A percentile compares a stretch with the other conserved stretches of the same genome.
Conservation (phyloP, 805 yeast species). For the Yamadazyma sp. region DNA sequence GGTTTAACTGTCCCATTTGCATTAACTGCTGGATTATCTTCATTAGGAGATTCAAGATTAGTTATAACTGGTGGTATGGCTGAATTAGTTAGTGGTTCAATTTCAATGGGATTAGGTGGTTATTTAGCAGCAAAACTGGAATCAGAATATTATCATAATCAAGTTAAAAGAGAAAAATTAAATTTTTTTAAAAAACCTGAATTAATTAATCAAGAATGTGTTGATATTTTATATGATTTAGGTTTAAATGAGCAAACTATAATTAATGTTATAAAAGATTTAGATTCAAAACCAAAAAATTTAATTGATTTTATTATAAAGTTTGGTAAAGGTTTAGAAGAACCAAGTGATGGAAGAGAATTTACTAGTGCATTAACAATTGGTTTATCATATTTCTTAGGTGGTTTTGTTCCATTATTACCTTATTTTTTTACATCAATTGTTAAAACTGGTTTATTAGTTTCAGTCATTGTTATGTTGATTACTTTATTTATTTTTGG, state of each 20-base stretch:
- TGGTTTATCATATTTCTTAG: slow-evolving; percentile 83
- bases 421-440: slow-evolving; percentile 83
- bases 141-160: slow-evolving; percentile 66
- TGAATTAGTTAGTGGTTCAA: slow-evolving; percentile 94
- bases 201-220: slow-evolving; percentile 69
- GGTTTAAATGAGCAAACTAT: slow-evolving; percentile 73
- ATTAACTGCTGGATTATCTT: slow-evolving; percentile 90
- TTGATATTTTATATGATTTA: slow-evolving; percentile 74
- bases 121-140: slow-evolving; percentile 92
- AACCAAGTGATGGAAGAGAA: slow-evolving; percentile 92
- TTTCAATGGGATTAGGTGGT: slow-evolving; percentile 98
- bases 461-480: slow-evolving; percentile 77
- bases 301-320: slow-evolving; percentile 85
- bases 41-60: slow-evolving; percentile 82
- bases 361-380: slow-evolving; percentile 84
- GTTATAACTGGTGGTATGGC: slow-evolving; percentile 99
- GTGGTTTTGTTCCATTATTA: slow-evolving; percentile 87
- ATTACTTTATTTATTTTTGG: slow-evolving; percentile 88
- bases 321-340: slow-evolving; percentile 90
- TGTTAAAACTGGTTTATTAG: slow-evolving; percentile 73
- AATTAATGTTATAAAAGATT: slow-evolving; percentile 68
- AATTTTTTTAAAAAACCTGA: slow-evolving; percentile 64
- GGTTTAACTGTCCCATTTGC: slow-evolving; percentile 99
- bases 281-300: slow-evolving; percentile 71
- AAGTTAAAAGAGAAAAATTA: slow-evolving; percentile 68